Percentiles rank a stretch among this genome's conserved stretches.
Evolutionary conservation across 225 moss, liverwort and hornwort genomes (phyloP).

Genomic region (Sphagnum contortum): DNA sequence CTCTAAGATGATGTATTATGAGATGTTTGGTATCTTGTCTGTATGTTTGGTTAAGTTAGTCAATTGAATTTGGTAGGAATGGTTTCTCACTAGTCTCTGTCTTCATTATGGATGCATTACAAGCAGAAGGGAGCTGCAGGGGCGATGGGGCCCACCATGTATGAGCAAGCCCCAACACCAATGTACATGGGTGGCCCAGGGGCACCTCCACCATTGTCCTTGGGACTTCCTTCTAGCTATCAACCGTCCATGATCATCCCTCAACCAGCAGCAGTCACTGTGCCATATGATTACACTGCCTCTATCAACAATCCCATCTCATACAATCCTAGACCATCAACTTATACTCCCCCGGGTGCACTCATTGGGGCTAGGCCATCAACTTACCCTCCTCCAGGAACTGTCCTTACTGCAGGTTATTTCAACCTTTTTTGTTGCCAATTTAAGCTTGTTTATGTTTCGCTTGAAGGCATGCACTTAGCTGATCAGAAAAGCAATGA

Average conservation of each 20-base stretch:
- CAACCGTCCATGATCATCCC: constrained; percentile 91
- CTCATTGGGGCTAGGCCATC: constrained; percentile 64
- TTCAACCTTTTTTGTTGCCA: not conserved
- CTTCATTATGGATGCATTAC: no score
- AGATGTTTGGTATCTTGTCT: no score
- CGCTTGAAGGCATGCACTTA: no score
- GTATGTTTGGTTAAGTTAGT: no score
- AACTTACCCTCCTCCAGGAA: not conserved
- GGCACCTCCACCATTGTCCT: constrained; percentile 86
- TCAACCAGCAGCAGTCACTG: constrained; percentile 78
- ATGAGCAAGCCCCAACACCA: constrained; percentile 84
- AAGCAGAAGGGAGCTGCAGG: constrained; percentile 74
- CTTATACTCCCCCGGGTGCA: constrained; percentile 90
- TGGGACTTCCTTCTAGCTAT: constrained; percentile 82
- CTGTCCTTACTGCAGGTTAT: not conserved
- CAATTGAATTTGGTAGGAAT: no score
- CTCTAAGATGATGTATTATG: no score
- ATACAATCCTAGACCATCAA: constrained; percentile 78
- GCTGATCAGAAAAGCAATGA: no score
- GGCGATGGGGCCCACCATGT: constrained; percentile 74
- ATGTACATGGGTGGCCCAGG: constrained; percentile 99
- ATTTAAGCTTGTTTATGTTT: not conserved
- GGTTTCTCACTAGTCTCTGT: no score
- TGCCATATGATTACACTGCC: constrained; percentile 91
- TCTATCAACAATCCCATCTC: constrained; percentile 83